Evolutionary conservation across 768 basidiomycete species (phyloP), one percentile per base, ranked within the genome.

Genomic region (Tricholoma matsutake): DNA sequence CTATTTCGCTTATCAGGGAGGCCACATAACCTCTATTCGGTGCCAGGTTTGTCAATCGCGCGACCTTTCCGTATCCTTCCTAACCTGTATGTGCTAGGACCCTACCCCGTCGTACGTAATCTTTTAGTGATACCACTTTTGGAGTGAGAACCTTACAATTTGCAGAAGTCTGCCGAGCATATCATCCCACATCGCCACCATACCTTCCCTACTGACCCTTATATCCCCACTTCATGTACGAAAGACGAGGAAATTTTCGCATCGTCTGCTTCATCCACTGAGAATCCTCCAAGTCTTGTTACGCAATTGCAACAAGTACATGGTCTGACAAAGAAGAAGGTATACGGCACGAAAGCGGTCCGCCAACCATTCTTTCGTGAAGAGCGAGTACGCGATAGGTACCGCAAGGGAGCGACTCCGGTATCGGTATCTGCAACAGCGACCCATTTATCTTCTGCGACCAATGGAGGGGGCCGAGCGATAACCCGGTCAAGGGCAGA

Each of bases 301-400:
- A 77, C 74, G 22, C 85, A 84, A 22, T 76, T 89, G 14, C 85
- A 89, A 70, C 84, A 86, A 66, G 79, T 84, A 35, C 87, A 89
- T 59, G 88, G 88, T 2, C 67, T 90, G 52, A 87, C 85, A 7
- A 87, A 88, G 74, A 89, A 88, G 73, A 86, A 86, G 64, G 77
- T 85, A 7, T 86, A 87, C 60, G 81, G 83, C 10, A 58, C 79
- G 9, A 83, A 84, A 65, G 79, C 83, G 16, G 63, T 73, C 16
- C 76, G 81, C 28, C 69, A 75, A 39, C 84, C 86, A 0, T 86
- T 86, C 66, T 76, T 86, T 66, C 75, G 78, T 43, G 83, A 85
- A 37, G 84, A 82, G 52, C 76, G 78, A 9, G 74, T 79, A 64
- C 57, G 63, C 59, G 60, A 69, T 61, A 71, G 72, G 61, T 53